Evolutionary conservation across 2,329 filamentous ascomycete species (phyloP), one percentile per base, ranked within the genome.

Genomic region (Cercospora beticola): DNA sequence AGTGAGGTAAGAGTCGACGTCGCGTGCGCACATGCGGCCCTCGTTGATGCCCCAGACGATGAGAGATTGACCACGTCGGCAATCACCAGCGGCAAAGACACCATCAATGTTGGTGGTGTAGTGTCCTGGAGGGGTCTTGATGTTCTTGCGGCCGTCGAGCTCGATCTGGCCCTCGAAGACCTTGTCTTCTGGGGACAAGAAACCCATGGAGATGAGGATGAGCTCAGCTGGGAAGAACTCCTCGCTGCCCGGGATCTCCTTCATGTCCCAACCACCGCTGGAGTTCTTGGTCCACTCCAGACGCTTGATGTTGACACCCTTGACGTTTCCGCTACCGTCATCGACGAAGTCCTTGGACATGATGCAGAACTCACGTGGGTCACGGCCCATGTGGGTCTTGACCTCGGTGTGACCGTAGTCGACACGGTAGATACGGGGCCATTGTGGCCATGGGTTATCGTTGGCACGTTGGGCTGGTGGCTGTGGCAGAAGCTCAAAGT

Each of bases 21-120:
- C 94, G 71, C 94, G 91, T 76, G 94, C 94, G 75, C 91, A 90
- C 84, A 95, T 92, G 75, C 94, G 92, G 76, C 94, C 94, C 83
- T 98, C 94, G 79, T 98, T 98, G 85, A 98, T 98, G 79, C 94
- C 94, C 93, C 94, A 98, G 73, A 98, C 94, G 81, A 98, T 97
- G 68, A 98, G 85, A 66, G 93, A 97, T 83, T 98, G 94, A 66
- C 94, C 94, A 78, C 94, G 91, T 70, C 94, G 91, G 82, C 94
- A 97, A 82, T 98, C 94, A 82, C 94, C 94, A 70, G 94, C 94
- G 70, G 94, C 93, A 80, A 97, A 97, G 63, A 97, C 89, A 72
- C 94, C 94, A 16, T 91, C 86, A 26, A 97, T 81, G 79, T 94
- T 97, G 77, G 94, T 97, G 77, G 87, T 87, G 82, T 97, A 97